Evolutionary conservation across 495 filamentous ascomycete species (phyloP).

Genomic region (Podospora pseudopauciseta): DNA sequence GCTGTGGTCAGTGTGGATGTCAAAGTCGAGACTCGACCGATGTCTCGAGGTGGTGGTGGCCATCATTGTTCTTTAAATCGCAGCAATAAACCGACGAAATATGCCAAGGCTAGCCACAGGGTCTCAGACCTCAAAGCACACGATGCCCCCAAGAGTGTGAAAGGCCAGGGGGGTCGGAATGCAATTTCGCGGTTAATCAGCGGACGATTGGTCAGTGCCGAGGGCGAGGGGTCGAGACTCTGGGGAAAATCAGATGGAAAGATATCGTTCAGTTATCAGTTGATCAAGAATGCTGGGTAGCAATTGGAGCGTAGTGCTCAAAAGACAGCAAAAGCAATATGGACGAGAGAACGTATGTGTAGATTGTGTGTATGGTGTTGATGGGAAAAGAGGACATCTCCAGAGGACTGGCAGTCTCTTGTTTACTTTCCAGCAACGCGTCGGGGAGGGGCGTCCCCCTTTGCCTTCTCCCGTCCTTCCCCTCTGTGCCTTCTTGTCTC

Average conservation of each 20-base stretch:
- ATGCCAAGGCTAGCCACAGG: slow-evolving; percentile 23
- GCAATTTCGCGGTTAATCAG: slow-evolving; percentile 36
- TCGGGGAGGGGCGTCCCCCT: slow-evolving; percentile 8
- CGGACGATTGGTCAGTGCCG: slow-evolving; percentile 21
- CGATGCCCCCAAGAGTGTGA: slow-evolving; percentile 12
- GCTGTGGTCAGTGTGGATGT: slow-evolving; percentile 23
- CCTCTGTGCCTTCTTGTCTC: slow-evolving; percentile 13
- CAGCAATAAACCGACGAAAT: slow-evolving; percentile 19
- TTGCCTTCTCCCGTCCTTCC: slow-evolving; percentile 4
- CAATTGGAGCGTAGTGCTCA: slow-evolving; percentile 18
- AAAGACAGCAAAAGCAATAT: slow-evolving; percentile 10
- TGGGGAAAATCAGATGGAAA: slow-evolving; percentile 27
- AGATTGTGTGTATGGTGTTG: slow-evolving; percentile 3
- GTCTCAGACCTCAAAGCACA: slow-evolving; percentile 13
- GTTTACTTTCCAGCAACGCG: slow-evolving; percentile 24
- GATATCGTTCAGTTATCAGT: slow-evolving; percentile 17
- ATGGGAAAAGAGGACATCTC: slow-evolving; percentile 8
- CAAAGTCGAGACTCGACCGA: slow-evolving; percentile 21
- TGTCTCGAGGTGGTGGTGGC: slow-evolving; percentile 20
- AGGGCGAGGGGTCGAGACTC: slow-evolving; percentile 19
- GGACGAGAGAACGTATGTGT: not conserved
- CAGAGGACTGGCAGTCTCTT: slow-evolving; percentile 12
- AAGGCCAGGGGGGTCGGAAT: slow-evolving; percentile 19
- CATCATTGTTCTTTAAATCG: slow-evolving; percentile 27
- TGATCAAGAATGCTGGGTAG: slow-evolving; percentile 33